Base-by-base conservation (phyloP, 148 eudicot species). In the Pharnaceum exiguum region DNA sequence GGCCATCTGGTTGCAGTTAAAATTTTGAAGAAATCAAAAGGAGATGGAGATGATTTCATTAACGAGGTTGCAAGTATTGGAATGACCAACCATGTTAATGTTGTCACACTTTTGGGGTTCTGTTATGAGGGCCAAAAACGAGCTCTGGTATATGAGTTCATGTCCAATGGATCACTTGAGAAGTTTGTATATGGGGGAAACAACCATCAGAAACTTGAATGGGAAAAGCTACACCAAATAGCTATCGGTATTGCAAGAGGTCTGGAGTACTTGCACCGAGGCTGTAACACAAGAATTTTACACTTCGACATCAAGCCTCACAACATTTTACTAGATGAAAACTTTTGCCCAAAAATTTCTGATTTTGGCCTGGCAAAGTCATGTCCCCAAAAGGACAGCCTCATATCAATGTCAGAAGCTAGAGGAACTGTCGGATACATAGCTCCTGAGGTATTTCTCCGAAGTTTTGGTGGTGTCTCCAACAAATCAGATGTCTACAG, bases 1-100 rank as follows among this genome's bases (percentile, higher is more conserved):
- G 85, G 83, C 10, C 85, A 79, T 13, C 55, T 52, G 28, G 84
- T 89, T 44, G 96, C 96, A 42, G 90, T 89, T 11, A 89, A 89
- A 59, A 70, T 91, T 9, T 33, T 86, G 21, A 53, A 67, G 48
- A 59, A 51, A 18, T 19, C 51, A 10, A 46, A 59, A 51, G 63
- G 37, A 25, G 48, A 58, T 3, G 59, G 58, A 50, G 71, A 51
- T 21, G 71, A 67, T 30, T 67, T 67, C 78, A 79, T 51, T 70
- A 89, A 59, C 69, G 87, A 73, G 77, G 86, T 42, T 77, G 77
- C 67, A 73, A 79, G 76, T 74, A 88, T 19, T 37, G 51, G 87
- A 62, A 75, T 84, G 71, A 70, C 87, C 64, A 73, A 81, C 77
- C 96, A 89, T 43, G 25, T 66, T 6, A 71, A 89, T 66, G 82